Conservation (phyloP, 192 early-diverging fungal species). For the Jimgerdemannia lactiflua region DNA sequence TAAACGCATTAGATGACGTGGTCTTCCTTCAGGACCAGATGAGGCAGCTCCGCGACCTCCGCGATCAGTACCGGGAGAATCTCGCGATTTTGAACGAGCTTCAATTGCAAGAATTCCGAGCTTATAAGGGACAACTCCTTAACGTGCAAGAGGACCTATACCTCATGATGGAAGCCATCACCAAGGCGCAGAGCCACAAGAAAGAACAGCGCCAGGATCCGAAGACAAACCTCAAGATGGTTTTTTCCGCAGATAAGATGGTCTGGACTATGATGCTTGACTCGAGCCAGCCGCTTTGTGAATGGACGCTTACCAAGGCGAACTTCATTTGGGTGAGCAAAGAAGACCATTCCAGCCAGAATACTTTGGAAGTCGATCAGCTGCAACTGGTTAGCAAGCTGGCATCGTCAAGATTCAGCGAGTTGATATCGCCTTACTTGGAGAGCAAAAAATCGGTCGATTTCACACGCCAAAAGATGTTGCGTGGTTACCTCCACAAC, state of each 20-base stretch:
- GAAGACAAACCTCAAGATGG: constrained; percentile 53
- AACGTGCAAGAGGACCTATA: constrained; percentile 59
- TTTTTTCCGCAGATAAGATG: constrained; percentile 52
- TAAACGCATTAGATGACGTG: constrained; percentile 51
- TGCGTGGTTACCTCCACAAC: constrained; percentile 75
- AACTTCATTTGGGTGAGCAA: constrained; percentile 72
- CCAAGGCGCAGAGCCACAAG: constrained; percentile 51
- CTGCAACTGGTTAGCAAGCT: constrained; percentile 66
- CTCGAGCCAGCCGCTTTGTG: constrained; percentile 62
- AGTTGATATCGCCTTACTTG: constrained; percentile 57
- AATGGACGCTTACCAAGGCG: constrained; percentile 63
- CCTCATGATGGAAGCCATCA: constrained; percentile 68
- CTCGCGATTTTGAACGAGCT: constrained; percentile 12
- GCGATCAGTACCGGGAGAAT: constrained; percentile 30
- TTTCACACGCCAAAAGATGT: constrained; percentile 84
- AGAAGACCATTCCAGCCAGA: constrained; percentile 75
- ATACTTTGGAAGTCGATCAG: constrained; percentile 75
- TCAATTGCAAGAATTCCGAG: constrained; percentile 23
- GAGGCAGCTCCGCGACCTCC: constrained; percentile 34
- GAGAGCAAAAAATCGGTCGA: constrained; percentile 57
- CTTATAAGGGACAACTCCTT: constrained; percentile 18
- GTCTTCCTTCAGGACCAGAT: constrained; percentile 59
- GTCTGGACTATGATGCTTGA: constrained; percentile 76
- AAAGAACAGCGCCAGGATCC: constrained; percentile 55
- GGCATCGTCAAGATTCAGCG: constrained; percentile 51